Evolutionary conservation across 257 asterid species (phyloP), one percentile per base, ranked within the genome.

Genomic region (Scutellaria baicalensis): DNA sequence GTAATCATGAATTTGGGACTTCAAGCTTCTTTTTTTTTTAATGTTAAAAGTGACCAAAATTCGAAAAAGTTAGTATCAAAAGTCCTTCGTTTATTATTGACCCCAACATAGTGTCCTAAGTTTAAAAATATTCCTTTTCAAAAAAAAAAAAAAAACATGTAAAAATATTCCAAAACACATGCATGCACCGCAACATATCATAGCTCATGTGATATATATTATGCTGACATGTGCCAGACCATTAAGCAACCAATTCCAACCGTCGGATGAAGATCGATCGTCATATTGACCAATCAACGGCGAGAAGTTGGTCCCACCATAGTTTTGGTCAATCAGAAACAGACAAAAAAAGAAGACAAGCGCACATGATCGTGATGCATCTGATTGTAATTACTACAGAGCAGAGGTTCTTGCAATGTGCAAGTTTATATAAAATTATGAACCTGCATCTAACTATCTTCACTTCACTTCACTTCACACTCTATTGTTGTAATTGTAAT

Each of bases 321-420:
- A 3, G 3, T 35, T 64, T 27, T 62, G 71, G 38, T 38, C 20
- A 27, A 64, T 43, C 39, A 33, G 50, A 71, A 76, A 42, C 48
- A 61, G 69, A 80, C 83, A 68, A 76, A 73, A 76, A 73, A 79
- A 50, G 74, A 45, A 45, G 77, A 73, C 81, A 59, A 43, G 52
- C 27, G 78, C 84, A 78, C 81, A 78, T 80, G 82, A 68, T 74
- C 59, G 14, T 18, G 47, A 7, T 18, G 54, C 18, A 65, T 14
- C 43, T 23, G 47, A 57, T 66, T 33, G 36, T 39, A 1, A 58
- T 74, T 39, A 3, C 58, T 43, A 8, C 52, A 55, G n/a, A 58
- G 60, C 36, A 21, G 56, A 38, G 6, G 50, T 12, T 0, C 16
- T 4, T 50, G 49, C 38, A 36, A 10, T 14, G 8, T 50, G 49